Evolutionary conservation across 495 filamentous ascomycete genomes (phyloP), one percentile per base, ranked within the genome.

Genomic region (Aspergillus campestris): DNA sequence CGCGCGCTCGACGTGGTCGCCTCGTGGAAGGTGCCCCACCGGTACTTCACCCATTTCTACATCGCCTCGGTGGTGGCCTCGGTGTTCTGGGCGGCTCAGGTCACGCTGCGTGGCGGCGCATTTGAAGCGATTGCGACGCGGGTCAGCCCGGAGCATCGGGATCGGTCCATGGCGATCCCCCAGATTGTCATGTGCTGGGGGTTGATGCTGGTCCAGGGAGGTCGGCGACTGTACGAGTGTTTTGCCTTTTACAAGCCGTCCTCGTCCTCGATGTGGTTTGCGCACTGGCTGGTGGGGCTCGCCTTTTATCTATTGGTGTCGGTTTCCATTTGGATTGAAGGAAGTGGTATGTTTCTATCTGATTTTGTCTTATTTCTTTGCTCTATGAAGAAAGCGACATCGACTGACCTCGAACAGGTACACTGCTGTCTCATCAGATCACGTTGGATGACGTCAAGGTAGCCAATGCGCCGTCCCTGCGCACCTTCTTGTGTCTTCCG

Each of bases 11-110:
- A 84, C 54, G 55, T 50, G 42, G 47, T 81, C 8, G 71, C 77
- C 32, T 64, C 60, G 34, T 56, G 74, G 53, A 69, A 64, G 56
- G 84, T 97, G 8, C 89, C 94, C 3, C 92, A 96, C 61, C 68
- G 73, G 41, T 98, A 82, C 73, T 98, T 98, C 65, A 73, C 67
- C 7, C 83, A 89, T 45, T 98, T 95, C 64, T 98, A 98, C 57
- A 56, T 87, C 31, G 57, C 78, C 14, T 94, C 85, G 0, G 52
- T 91, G 2, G 52, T 68, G 5, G 83, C 80, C 34, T 90, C 83
- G 1, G 43, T 82, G 3, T 87, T 95, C 62, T 96, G 92, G 90
- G 73, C 68, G 0, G 35, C 56, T 32, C 87, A 95, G 59, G 72
- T 87, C n/a, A 50, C 79, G 13, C 59, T 50, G 10, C 65, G 73